These are phyloP conservation scores for Ensete glaucum DNA, from an alignment of 176 grass and related monocot genomes.

Conservation along the genomic window DNA sequence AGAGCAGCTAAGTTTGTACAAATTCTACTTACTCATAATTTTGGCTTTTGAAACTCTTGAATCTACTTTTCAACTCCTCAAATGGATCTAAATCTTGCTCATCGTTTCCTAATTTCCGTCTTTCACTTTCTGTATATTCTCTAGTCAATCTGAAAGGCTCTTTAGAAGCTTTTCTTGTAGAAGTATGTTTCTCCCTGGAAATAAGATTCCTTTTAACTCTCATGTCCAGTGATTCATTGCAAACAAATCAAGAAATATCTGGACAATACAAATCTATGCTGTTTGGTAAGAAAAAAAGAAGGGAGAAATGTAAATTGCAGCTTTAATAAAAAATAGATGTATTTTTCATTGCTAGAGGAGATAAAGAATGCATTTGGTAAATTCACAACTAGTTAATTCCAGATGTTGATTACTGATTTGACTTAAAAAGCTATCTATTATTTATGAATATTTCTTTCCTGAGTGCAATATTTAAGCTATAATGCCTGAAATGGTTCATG, in stretches of 20 bases:
- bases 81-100: constrained; percentile 44
- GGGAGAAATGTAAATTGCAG: not conserved
- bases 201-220: constrained; percentile 19
- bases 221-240: not conserved
- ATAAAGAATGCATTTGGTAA: too few species aligned
- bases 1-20: constrained; percentile 10
- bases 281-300: not conserved
- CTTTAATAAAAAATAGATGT: too few species aligned
- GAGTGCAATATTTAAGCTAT: too few species aligned
- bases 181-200: constrained; percentile 41
- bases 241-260: not conserved
- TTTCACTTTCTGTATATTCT: constrained; percentile 35
- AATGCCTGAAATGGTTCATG: too few species aligned
- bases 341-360: too few species aligned
- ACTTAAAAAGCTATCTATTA: too few species aligned
- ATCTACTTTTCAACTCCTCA: constrained; percentile 56
- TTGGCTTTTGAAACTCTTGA: constrained; percentile 55
- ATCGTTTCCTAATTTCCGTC: constrained; percentile 24
- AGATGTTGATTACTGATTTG: too few species aligned
- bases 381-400: too few species aligned
- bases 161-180: constrained; percentile 29
- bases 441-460: too few species aligned
- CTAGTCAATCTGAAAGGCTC: constrained; percentile 44
- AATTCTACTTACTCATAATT: constrained; percentile 67
- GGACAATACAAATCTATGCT: not conserved